Evolutionary conservation across 2,329 filamentous ascomycete species (phyloP), one percentile per base, ranked within the genome.

Genomic region (Pyrenophora teres): DNA sequence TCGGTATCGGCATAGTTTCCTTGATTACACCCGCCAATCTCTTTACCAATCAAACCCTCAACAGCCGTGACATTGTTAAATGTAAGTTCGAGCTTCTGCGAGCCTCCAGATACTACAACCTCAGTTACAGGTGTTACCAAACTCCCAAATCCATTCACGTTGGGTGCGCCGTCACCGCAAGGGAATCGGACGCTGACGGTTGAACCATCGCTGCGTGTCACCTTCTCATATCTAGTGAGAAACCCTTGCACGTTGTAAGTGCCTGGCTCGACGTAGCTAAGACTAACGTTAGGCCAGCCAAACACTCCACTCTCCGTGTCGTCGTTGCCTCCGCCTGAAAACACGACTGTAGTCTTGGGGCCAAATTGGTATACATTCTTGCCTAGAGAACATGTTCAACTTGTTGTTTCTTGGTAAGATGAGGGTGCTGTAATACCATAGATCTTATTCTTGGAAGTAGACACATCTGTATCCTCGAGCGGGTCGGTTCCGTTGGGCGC

Each of bases 1-100:
- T 67, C 60, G 0, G 65, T 72, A 23, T 75, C 71, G 25, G 60
- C 53, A 43, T 74, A 74, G 46, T 75, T 76, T n/a, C 71, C 73
- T 46, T 76, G 73, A 16, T 63, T 54, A 52, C 73, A 74, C 3
- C 70, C 70, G 1, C 73, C 72, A 25, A 74, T 72, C 47, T 75
- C 73, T 6, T 54, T 66, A 3, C 72, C 72, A 13, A 54, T 62
- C 45, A 71, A 68, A 1, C 54, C 40, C n/a, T 62, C 56, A 3
- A 50, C 16, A 2, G 58, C 55, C 1, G 62, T 67, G 19, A 68
- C 48, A 37, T 67, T 67, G 47, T 64, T 65, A 56, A 75, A 72
- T 6, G 49, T 54, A 21, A 75, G 63, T 2, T 66, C 45, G 38
- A 74, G 46, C 3, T 54, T 67, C 40, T 75, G 73, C 2, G 46